Evolutionary conservation across 2,329 filamentous ascomycete species (phyloP).

Genomic region (Trichoderma hamatum): DNA sequence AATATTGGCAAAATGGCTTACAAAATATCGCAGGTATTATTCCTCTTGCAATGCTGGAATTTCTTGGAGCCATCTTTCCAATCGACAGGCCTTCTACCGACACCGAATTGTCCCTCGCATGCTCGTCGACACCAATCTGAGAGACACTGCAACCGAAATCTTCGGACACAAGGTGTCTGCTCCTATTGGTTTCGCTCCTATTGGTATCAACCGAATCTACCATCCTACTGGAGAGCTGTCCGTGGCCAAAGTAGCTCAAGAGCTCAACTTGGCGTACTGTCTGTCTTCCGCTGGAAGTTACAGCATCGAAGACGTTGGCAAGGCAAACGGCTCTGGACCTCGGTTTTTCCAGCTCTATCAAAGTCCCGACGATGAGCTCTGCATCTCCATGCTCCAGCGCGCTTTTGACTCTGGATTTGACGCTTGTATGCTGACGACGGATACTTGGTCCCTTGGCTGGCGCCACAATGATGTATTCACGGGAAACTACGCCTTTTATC

Average conservation of each 20-base stretch:
- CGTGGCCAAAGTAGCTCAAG: constrained; percentile 61
- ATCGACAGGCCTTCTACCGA: constrained; percentile 65
- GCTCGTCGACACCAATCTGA: constrained; percentile 62
- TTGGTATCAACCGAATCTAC: constrained; percentile 70
- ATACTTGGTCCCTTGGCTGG: constrained; percentile 72
- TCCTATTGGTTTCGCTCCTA: constrained; percentile 63
- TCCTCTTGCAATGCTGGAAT: constrained; percentile 60
- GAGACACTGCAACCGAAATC: constrained; percentile 60
- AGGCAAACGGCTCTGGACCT: constrained; percentile 58
- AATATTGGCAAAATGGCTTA: neutral
- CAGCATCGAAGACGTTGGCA: constrained; percentile 68
- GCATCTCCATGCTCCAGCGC: constrained; percentile 63
- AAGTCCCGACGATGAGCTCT: constrained; percentile 67
- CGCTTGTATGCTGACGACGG: constrained; percentile 71
- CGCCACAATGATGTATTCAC: constrained; percentile 68
- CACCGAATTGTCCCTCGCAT: constrained; percentile 64
- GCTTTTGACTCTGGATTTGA: constrained; percentile 65
- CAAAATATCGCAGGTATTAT: constrained; percentile 46
- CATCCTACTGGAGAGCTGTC: constrained; percentile 67
- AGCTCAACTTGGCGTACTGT: constrained; percentile 65
- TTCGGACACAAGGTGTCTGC: constrained; percentile 57
- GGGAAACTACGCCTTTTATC: constrained; percentile 62
- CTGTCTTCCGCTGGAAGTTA: constrained; percentile 66
- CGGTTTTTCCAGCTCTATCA: constrained; percentile 79
- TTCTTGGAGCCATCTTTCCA: constrained; percentile 56